Conservation (phyloP, 495 filamentous ascomycete species). For the Margaritispora aquatica region DNA sequence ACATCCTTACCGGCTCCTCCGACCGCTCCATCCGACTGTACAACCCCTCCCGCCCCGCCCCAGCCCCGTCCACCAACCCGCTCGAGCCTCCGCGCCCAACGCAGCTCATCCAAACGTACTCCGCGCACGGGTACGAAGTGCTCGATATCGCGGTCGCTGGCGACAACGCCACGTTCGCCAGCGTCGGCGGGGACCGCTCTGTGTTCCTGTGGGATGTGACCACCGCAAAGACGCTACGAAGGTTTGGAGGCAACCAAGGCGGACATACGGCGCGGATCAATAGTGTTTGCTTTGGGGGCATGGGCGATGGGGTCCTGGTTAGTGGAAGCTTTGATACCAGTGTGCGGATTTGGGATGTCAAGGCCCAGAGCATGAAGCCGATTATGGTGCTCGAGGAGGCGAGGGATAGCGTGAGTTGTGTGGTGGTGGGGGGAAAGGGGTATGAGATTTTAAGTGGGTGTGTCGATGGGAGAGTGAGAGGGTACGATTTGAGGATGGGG, state of each 20-base stretch:
- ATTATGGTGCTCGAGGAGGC: constrained; percentile 77
- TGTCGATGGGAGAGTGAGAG: constrained; percentile 78
- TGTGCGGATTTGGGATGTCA: constrained; percentile 81
- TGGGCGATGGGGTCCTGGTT: constrained; percentile 61
- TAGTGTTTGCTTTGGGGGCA: constrained; percentile 67
- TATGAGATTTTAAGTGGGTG: constrained; percentile 63
- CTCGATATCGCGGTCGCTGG: constrained; percentile 66
- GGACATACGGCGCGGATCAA: constrained; percentile 74
- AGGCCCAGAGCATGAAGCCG: constrained; percentile 54
- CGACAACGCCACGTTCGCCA: constrained; percentile 77
- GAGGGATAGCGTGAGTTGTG: constrained; percentile 61
- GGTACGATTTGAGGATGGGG: constrained; percentile 87
- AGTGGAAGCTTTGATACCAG: constrained; percentile 75
- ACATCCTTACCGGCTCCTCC: constrained; percentile 79
- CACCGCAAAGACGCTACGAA: constrained; percentile 62
- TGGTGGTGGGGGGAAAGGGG: constrained; percentile 35
- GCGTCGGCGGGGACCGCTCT: constrained; percentile 77
- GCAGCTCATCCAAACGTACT: constrained; percentile 74
- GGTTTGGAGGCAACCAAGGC: constrained; percentile 58
- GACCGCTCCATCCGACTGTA: constrained; percentile 84
- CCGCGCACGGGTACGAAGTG: constrained; percentile 85
- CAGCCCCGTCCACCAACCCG: constrained; percentile 35
- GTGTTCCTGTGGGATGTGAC: constrained; percentile 94
- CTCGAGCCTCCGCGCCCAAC: constrained; percentile 30
- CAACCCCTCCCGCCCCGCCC: constrained; percentile 48